Evolutionary conservation across 148 eudicot genomes (phyloP), one percentile per base, ranked within the genome.

Genomic region (Chenopodium berlandieri): DNA sequence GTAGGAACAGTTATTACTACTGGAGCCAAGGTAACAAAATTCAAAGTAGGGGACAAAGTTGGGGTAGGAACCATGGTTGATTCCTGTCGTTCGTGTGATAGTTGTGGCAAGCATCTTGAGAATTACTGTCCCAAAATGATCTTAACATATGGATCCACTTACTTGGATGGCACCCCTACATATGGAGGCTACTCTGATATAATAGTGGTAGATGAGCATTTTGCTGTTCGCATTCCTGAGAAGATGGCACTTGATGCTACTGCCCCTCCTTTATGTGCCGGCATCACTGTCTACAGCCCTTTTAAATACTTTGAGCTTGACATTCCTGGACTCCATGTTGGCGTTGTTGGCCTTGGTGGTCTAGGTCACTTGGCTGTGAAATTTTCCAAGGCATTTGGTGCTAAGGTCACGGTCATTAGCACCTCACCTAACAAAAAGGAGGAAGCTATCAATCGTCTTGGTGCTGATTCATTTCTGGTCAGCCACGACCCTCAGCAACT

Each of bases 131-230:
- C 17, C 14, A 0, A 14, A 12, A 12, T 16, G 4, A 16, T 54
- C 16, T 12, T 12, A 16, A 54, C 60, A 14, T 54, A 54, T 16
- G 16, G 16, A 12, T 13, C 60, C 60, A 54, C 14, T 16, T 3
- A 16, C 60, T 54, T 54, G 20, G 60, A 54, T 16, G 60, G 14
- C 60, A 54, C 60, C 60, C 60, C 16, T 12, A 86, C 88, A 19
- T 77, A 83, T 27, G 88, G 88, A 9, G 88, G 88, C 1, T 86
- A 76, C 63, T 86, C 85, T 16, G 79, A 86, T 76, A 78, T 47
- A 4, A 83, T 86, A 40, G 83, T 83, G 19, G 80, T 77, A 8
- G 73, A 86, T 52, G 88, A 85, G 69, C 85, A 73, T 44, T 86
- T 79, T 50, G 82, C 78, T 0, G 44, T 79, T 48, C 54, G n/a